Base-by-base conservation (phyloP, 768 basidiomycete species). In the Lanmaoa pseudosensibilis region DNA sequence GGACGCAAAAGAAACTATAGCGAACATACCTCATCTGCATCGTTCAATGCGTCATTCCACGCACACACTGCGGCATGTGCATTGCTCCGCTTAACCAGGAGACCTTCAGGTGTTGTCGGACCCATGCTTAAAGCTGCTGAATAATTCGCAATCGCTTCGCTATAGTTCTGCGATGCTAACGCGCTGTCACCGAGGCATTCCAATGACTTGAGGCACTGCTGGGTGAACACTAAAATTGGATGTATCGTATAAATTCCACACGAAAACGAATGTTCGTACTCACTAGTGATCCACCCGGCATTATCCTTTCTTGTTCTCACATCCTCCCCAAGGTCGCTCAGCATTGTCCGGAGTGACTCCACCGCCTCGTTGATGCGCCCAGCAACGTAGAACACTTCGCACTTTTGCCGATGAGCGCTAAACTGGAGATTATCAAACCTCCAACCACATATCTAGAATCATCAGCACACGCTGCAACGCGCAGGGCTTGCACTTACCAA, bases 341-440 rank as follows among this genome's bases (percentile, higher is more conserved):
- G 39, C 30, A 56, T 46, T 36, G 23, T 18, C 18, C 6, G 32
- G 15, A 56, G 30, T 19, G n/a, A 44, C 2, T 38, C 21, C 37
- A 34, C 30, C 5, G 50, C 55, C 11, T 52, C 55, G 13, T 39
- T 21, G 8, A 12, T 23, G 6, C 34, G 43, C 23, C 43, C 50
- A 25, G 19, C 2, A n/a, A 39, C 11, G 27, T 38, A 38, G 11
- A 52, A 45, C 9, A 8, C 18, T 33, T 56, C 50, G 6, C 55
- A 56, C 21, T 27, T 30, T 38, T 39, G 36, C 44, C 32, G 43
- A n/a, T 21, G 15, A 39, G 21, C 38, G 18, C 21, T 56, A 33
- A 52, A 52, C 16, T 6, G 9, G 8, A 56, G 27, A 33, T 53
- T 39, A 13, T 56, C 55, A 38, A 56, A 56, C n/a, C 32, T 52